Base-by-base conservation (phyloP, 208 protist species). In the Herpetomonas samuelpessoai region DNA sequence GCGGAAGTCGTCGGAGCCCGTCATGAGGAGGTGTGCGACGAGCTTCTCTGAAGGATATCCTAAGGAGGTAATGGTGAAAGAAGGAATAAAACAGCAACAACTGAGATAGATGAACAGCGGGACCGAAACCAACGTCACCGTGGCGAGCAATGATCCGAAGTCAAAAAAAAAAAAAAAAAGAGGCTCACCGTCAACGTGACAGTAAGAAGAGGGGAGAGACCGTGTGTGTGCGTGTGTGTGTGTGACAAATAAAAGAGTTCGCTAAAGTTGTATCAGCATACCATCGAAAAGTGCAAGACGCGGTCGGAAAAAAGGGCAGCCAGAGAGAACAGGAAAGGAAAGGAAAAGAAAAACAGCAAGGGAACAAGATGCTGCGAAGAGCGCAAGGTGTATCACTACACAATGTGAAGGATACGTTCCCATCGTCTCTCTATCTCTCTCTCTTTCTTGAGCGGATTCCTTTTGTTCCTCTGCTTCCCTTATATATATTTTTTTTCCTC, bases 141-240 rank as follows among this genome's bases (percentile, higher is more conserved):
- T n/a, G n/a, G n/a, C n/a, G n/a, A 52, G 14, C 14, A 25, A 14
- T 41, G 41, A 57, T 57, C 51, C 24, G 19, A 19, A 18, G 18
- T 14, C 19, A 35, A 47, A 21, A 35, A 52, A 52, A 55, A 38
- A 51, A 61, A 56, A 56, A 51, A 56, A 50, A 24, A 39, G 2
- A 41, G 35, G 4, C 7, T 28, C 24, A 3, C 19, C 30, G 12
- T n/a, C 6, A 7, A n/a, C 26, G 22, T 7, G 16, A 22, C 6
- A 2, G 44, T 4, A 49, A 44, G 19, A 18, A 26, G 48, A 41
- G 16, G 19, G 38, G 28, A 30, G 47, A 26, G 26, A 14, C 4
- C 2, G 2, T 3, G 4, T 50, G 1, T 27, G 22, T 56, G 30
- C 58, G 19, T 47, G 26, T 53, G 24, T 59, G 54, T 59, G 30